Evolutionary conservation across 306 rosid species (phyloP), one percentile per base, ranked within the genome.

Genomic region (Astragalus membranaceus): DNA sequence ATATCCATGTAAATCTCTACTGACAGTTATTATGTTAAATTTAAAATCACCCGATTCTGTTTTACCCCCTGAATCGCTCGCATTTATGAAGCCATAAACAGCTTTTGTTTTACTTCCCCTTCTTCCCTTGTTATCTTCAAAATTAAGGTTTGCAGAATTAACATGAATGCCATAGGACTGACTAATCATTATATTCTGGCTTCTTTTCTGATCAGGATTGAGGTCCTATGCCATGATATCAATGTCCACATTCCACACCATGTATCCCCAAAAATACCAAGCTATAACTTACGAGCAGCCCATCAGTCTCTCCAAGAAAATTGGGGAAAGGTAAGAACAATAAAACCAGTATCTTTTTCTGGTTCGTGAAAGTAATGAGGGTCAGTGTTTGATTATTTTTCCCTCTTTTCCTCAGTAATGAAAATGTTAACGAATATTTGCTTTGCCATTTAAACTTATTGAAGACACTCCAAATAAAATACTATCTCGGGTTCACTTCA

Each of bases 241-340:
- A 87, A 82, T 77, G 99, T 94, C 73, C 97, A 94, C 70, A 84
- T 88, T 49, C 97, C 97, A 12, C 97, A 87, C 84, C 97, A 94
- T 79, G 72, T 94, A 76, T 94, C 97, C 71, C 77, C 98, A 12
- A 84, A 87, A 84, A 94, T 94, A 66, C 98, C 99, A 8, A 91
- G 91, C 82, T 88, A 94, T 77, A 94, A 88, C 83, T 88, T 94
- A 70, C 81, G 86, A 30, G 92, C 95, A 67, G 92, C 97, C 53
- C 91, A 94, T 58, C 82, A 87, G 70, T 83, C 95, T 70, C 70
- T 94, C 67, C 87, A 91, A 84, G 89, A 85, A 82, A 87, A 84
- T 35, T 91, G 97, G 99, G 99, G 97, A 86, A 83, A 88, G 92
- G 99, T 94, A 64, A 56, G 79, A 49, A 56, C 73, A 9, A 14